Percentiles rank a stretch among this genome's conserved stretches.
phyloP scores from a whole-genome alignment of 2,329 filamentous ascomycete species.

The Apiospora arundinis region DNA sequence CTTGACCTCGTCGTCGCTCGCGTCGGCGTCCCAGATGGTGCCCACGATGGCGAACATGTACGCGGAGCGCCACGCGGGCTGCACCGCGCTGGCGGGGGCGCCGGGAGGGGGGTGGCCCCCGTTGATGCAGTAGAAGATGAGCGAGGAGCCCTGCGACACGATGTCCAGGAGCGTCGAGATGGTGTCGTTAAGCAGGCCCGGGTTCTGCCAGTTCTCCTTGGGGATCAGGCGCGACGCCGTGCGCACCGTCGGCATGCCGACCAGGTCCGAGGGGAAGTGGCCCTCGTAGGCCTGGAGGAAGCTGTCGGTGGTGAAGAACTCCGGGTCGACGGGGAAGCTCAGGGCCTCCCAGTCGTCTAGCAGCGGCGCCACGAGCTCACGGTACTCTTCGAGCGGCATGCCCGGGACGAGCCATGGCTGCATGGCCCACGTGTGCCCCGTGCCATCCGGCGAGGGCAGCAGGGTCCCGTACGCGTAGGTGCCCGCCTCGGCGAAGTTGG shows the following conservation, averaged over 20 bases:
- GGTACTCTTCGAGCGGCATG: constrained; percentile 39
- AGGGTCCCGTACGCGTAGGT: constrained; percentile 31
- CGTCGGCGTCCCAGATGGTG: constrained; percentile 24
- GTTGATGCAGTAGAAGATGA: constrained; percentile 38
- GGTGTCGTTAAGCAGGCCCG: constrained; percentile 35
- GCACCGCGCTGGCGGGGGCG: constrained; percentile 44
- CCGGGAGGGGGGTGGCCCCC: constrained; percentile 26
- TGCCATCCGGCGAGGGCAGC: constrained; percentile 20
- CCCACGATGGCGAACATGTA: constrained; percentile 40
- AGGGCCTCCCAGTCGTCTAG: constrained; percentile 36
- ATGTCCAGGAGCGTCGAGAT: constrained; percentile 38
- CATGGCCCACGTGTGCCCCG: constrained; percentile 35
- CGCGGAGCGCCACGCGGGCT: constrained; percentile 51
- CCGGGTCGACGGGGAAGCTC: constrained; percentile 33
- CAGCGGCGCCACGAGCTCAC: constrained; percentile 38
- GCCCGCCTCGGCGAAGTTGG: constrained; percentile 36
- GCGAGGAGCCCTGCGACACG: constrained; percentile 39
- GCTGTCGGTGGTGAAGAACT: constrained; percentile 40
- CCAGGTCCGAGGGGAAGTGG: constrained; percentile 44
- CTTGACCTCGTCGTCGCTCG: constrained; percentile 26
- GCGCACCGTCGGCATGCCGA: constrained; percentile 34
- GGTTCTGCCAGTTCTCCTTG: constrained; percentile 40
- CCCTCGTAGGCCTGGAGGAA: constrained; percentile 42
- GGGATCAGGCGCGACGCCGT: constrained; percentile 47
- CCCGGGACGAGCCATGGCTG: constrained; percentile 41